These are phyloP conservation scores for Volvox reticuliferus DNA, from an alignment of 139 green algal genomes.

Conservation along the genomic window DNA sequence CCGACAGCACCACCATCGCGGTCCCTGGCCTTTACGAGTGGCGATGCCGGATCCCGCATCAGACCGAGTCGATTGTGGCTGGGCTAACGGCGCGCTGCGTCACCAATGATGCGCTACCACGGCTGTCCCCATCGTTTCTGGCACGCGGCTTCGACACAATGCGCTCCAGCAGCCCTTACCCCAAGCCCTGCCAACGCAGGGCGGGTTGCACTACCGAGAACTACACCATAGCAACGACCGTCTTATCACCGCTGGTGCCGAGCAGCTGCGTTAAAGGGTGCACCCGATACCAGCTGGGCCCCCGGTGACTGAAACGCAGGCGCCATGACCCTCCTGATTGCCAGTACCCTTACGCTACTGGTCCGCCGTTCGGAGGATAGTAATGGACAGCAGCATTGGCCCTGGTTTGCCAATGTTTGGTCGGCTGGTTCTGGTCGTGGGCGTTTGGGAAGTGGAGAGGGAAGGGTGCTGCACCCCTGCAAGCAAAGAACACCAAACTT, in stretches of 20 bases:
- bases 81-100: slow-evolving; percentile 15
- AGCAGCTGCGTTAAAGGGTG: too few relatives aligned
- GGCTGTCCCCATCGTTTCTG: background rate
- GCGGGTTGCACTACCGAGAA: background rate
- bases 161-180: background rate
- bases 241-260: too few relatives aligned
- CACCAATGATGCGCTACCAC: background rate
- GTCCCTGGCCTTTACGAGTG: background rate
- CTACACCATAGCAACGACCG: background rate
- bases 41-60: background rate
- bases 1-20: too few relatives aligned
- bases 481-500: too few relatives aligned
- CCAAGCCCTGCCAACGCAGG: background rate
- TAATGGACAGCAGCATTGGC: background rate
- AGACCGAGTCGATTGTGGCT: background rate
- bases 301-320: too few relatives aligned
- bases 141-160: background rate
- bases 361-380: too few relatives aligned
- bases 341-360: too few relatives aligned
- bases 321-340: too few relatives aligned
- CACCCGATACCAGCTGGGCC: too few relatives aligned
- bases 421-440: too few relatives aligned
- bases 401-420: background rate
- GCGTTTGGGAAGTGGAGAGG: too few relatives aligned
- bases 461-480: too few relatives aligned